phyloP scores from a whole-genome alignment of 345 rosid genomes.

The Citrus sp. region DNA sequence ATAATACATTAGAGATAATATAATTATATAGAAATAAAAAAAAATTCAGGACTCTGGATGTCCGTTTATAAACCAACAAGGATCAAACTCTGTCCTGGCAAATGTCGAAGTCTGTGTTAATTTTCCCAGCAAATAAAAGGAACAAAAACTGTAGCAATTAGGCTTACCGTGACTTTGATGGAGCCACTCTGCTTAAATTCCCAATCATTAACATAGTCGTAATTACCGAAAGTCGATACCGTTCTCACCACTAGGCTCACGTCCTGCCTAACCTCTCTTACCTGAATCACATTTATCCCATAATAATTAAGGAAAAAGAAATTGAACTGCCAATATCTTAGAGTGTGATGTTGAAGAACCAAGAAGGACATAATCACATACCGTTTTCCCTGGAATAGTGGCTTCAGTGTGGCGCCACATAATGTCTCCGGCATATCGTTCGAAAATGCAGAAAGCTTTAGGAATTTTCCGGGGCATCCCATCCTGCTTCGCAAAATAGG shows the following conservation, averaged over 20 bases:
- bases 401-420: constrained; percentile 53
- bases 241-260: constrained; percentile 32
- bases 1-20: no score
- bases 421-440: constrained; percentile 37
- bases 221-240: constrained; percentile 27
- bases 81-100: no score
- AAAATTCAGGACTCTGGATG: no score
- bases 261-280: constrained; percentile 27
- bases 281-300: constrained; percentile 5
- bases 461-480: constrained; percentile 11
- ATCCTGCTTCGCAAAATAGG: constrained; percentile 14
- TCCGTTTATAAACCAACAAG: no score
- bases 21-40: no score
- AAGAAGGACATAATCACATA: neutral
- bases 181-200: constrained; percentile 34
- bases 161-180: constrained; percentile 8
- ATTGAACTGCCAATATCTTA: neutral
- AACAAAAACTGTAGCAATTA: neutral
- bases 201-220: constrained; percentile 30
- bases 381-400: constrained; percentile 25
- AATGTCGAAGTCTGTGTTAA: no score
- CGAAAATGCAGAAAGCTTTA: constrained; percentile 32
- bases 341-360: neutral
- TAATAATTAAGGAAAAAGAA: neutral
- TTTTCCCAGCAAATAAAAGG: neutral